Evolutionary conservation across 2,329 filamentous ascomycete genomes (phyloP), one percentile per base, ranked within the genome.

Genomic region (Penicillium psychrosexuale): DNA sequence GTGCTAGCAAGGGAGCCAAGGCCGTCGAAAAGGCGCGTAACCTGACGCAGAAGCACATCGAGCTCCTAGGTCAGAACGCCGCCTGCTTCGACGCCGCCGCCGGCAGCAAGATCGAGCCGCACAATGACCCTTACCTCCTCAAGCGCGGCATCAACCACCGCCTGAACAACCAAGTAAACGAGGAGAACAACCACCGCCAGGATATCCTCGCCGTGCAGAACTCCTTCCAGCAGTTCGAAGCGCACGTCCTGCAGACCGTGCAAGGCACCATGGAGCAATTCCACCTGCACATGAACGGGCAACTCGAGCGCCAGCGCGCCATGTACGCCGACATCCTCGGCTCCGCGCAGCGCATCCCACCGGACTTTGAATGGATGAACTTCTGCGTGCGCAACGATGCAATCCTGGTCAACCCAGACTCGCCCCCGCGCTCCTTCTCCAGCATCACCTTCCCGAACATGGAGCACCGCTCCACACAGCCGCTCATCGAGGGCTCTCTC

Each of bases 101-200:
- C 3, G 86, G 87, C 37, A 89, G 86, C 57, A 88, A 84, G 68
- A 77, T 93, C 64, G 82, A 84, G 40, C 83, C 90, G 2, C 69
- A 77, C 12, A 85, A 96, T 33, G 94, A 99, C 71, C 94, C 94
- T 5, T 99, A 97, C 70, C 82, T 97, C 53, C 72, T 97, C 43
- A 84, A 88, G 66, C 86, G 93, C 31, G 89, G 90, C 56, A 86
- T 97, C 55, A 77, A 90, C 61, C 84, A 97, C 77, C 86, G 91
- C 40, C 80, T 99, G 52, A 87, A 90, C 81, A 93, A 89, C 78
- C 94, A 99, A 78, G 84, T 97, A 34, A 80, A 90, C 44, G 91
- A 96, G 70, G 94, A 99, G 79, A 99, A 99, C 81, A 95, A 92
- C 79, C 93, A 95, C 77, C 85, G 88, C 61, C 90, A 96, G 70